Percentiles rank a stretch among this genome's conserved stretches.
phyloP scores from a whole-genome alignment of 345 rosid genomes.

The Iberis pinnata region DNA sequence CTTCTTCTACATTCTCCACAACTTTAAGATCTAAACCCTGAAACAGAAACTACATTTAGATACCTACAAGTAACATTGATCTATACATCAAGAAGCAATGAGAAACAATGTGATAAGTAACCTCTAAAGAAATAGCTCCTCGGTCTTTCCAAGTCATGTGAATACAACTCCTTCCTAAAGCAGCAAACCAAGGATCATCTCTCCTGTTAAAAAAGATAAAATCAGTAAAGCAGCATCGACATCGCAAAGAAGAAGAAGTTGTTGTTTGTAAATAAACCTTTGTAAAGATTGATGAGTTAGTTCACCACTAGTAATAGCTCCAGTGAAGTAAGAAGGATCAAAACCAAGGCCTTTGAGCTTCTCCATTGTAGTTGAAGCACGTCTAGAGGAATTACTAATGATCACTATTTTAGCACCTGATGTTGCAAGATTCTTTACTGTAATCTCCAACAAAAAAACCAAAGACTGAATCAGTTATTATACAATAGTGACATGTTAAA shows the following conservation, averaged over 20 bases:
- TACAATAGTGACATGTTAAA: conserved; percentile 8
- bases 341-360: conserved; percentile 82
- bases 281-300: conserved; percentile 71
- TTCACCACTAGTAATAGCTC: conserved; percentile 92
- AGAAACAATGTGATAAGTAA: conserved; percentile 26
- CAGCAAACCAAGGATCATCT: conserved; percentile 88
- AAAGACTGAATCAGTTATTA: neutral
- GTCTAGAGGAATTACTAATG: conserved; percentile 87
- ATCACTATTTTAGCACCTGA: conserved; percentile 78
- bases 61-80: conserved; percentile 1
- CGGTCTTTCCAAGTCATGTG: conserved; percentile 49
- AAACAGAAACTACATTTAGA: conserved; percentile 15
- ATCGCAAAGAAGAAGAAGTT: neutral
- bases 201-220: conserved; percentile 45
- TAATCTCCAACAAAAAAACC: conserved; percentile 15
- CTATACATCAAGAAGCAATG: neutral
- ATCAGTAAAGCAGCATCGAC: conserved; percentile 12
- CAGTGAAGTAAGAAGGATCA: conserved; percentile 78
- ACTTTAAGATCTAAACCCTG: conserved; percentile 73
- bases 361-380: conserved; percentile 70
- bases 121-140: conserved; percentile 94
- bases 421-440: conserved; percentile 69
- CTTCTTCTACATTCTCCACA: conserved; percentile 70
- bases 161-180: neutral
- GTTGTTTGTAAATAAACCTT: conserved; percentile 38